Evolutionary conservation across 2,329 filamentous ascomycete species (phyloP).

Genomic region (Aspergillus pseudoglaucus): DNA sequence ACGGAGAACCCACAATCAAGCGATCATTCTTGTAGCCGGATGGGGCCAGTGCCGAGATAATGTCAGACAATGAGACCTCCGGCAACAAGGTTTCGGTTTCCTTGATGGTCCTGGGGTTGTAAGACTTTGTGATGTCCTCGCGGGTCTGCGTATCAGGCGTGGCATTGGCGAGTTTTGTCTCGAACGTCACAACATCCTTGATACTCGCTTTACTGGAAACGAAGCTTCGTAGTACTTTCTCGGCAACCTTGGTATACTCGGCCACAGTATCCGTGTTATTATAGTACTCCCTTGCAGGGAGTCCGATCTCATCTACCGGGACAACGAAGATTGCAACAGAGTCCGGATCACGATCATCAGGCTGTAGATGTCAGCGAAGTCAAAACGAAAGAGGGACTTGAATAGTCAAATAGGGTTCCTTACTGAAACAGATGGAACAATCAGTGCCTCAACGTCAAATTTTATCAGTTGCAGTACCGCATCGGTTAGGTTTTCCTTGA

Average conservation of each 20-base stretch:
- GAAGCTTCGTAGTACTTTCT: conserved; percentile 37
- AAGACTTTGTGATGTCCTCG: conserved; percentile 59
- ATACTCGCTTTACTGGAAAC: conserved; percentile 21
- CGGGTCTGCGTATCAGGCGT: conserved; percentile 54
- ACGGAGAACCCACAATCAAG: conserved; percentile 54
- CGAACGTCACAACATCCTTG: conserved; percentile 49
- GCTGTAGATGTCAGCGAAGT: conserved; percentile 15
- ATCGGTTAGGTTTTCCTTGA: conserved; percentile 26
- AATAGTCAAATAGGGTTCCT: conserved; percentile 5
- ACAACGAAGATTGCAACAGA: conserved; percentile 44
- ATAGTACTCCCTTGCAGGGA: conserved; percentile 58
- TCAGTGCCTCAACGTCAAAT: conserved; percentile 30
- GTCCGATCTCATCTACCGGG: conserved; percentile 45
- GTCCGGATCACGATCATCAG: conserved; percentile 52
- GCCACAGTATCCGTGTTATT: conserved; percentile 48
- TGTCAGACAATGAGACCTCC: conserved; percentile 47
- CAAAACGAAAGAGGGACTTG: not conserved
- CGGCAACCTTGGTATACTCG: conserved; percentile 45
- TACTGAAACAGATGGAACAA: conserved; percentile 27
- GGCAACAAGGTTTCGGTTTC: conserved; percentile 52
- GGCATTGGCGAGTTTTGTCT: conserved; percentile 54
- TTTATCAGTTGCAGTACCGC: conserved; percentile 32
- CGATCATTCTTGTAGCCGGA: conserved; percentile 45
- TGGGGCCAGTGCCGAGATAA: conserved; percentile 50
- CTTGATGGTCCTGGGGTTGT: conserved; percentile 56